Evolutionary conservation across 768 basidiomycete genomes (phyloP), one percentile per base, ranked within the genome.

Genomic region (Baorangia bicolor): DNA sequence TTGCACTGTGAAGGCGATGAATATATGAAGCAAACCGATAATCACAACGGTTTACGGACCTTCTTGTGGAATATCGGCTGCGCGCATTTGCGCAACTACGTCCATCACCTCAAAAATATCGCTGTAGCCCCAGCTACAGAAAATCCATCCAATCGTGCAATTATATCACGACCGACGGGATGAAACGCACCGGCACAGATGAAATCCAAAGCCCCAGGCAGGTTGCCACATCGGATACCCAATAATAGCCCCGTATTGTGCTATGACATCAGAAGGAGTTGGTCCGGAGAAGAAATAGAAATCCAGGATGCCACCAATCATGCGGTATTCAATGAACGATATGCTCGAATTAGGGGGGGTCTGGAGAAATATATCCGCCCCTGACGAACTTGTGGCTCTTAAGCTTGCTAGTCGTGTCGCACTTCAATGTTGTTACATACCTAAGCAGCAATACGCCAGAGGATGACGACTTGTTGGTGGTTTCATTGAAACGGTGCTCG

Each of bases 371-470:
- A 88, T 81, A 60, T 91, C 88, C 21, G 84, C 79, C 5, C 87
- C 88, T 31, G 85, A 78, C 10, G 88, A 76, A 64, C 85, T 86
- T 50, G 40, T 5, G 49, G 39, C 51, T 57, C 28, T 57, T 51
- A 40, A 52, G 48, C 51, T 43, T 43, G n/a, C 23, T 28, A 49
- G 38, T 23, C 28, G 41, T 33, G 18, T 33, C 49, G 7, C 39
- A 33, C 33, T 25, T 8, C 48, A 25, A 48, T 12, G 35, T 38
- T 31, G 33, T 53, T 21, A 57, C 65, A 12, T 63, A 84, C 84
- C 80, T 87, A 53, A 86, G 75, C 14, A 90, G 68, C 64, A 91
- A 87, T 30, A 91, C 87, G 12, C 90, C 90, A 70, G 90, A 90
- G 2, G 87, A 81, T 49, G 77, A 72, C 2, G 85, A 81, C 9